phyloP scores from a whole-genome alignment of 2,329 filamentous ascomycete genomes.

The Phyllosticta paracitricarpa region DNA sequence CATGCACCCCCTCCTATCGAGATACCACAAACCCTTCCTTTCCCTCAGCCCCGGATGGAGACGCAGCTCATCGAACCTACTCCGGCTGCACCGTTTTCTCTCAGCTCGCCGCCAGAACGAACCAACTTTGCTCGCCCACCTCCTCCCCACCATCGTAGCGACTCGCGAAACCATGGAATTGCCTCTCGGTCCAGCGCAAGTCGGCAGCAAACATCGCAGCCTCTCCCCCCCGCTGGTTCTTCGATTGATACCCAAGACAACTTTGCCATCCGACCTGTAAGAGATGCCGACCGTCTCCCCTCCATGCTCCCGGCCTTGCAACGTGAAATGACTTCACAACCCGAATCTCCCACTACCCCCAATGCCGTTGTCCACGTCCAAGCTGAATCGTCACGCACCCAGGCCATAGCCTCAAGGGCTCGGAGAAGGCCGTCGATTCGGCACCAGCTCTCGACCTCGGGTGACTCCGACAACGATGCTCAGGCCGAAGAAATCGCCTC shows the following conservation, averaged over 20 bases:
- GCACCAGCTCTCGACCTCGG: conserved; percentile 79
- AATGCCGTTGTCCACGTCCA: conserved; percentile 15
- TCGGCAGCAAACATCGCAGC: conserved; percentile 31
- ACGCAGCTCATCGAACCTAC: conserved; percentile 49
- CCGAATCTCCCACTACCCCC: conserved; percentile 52
- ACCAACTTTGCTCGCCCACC: conserved; percentile 53
- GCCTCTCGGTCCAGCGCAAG: conserved; percentile 3
- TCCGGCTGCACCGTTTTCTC: conserved; percentile 51
- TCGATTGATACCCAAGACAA: conserved; percentile 60
- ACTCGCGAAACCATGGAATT: conserved; percentile 32
- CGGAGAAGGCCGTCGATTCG: conserved; percentile 74
- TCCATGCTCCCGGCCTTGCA: conserved; percentile 65
- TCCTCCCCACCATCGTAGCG: conserved; percentile 40
- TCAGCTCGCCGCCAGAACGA: conserved; percentile 63
- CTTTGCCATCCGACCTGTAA: conserved; percentile 66
- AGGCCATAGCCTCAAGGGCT: conserved; percentile 44
- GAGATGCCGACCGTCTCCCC: conserved; percentile 70
- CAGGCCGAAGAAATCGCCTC: conserved; percentile 73
- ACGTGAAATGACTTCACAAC: conserved; percentile 70
- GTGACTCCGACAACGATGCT: conserved; percentile 69
- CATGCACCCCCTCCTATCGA: conserved; percentile 81
- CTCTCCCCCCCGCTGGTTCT: conserved; percentile 47
- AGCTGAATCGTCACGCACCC: conserved; percentile 2
- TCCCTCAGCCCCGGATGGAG: conserved; percentile 38
- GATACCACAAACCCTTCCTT: conserved; percentile 51